phyloP scores from a whole-genome alignment of 148 eudicot species.

The Oxyria digyna region DNA sequence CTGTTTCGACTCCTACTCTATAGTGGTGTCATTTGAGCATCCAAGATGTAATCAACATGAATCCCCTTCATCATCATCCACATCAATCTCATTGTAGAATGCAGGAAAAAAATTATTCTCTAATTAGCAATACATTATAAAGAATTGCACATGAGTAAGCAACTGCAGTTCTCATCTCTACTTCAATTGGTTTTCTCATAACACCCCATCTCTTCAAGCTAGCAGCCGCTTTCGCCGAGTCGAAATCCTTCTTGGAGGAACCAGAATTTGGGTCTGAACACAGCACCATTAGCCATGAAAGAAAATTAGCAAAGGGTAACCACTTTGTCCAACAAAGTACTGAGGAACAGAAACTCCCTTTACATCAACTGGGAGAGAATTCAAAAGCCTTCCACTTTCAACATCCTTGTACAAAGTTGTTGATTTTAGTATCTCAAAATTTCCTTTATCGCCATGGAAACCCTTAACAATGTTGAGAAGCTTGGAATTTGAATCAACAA shows the following conservation, averaged over 20 bases:
- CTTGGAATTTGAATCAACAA: slow-evolving; percentile 54
- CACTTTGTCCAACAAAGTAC: slow-evolving; percentile 50
- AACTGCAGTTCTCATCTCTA: slow-evolving; percentile 44
- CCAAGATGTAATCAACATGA: slow-evolving; percentile 13
- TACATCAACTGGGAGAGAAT: slow-evolving; percentile 15
- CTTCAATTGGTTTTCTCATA: slow-evolving; percentile 49
- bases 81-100: slow-evolving; percentile 19
- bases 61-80: too few species aligned
- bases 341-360: slow-evolving; percentile 34
- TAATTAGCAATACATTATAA: slow-evolving; percentile 65
- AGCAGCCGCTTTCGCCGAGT: slow-evolving; percentile 29
- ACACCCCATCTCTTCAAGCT: slow-evolving; percentile 87
- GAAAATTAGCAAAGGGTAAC: slow-evolving; percentile 70
- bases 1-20: slow-evolving; percentile 15
- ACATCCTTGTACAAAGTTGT: slow-evolving; percentile 55
- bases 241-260: slow-evolving; percentile 38
- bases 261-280: slow-evolving; percentile 31
- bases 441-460: slow-evolving; percentile 26
- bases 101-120: slow-evolving; percentile 75
- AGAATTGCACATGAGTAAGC: slow-evolving; percentile 84
- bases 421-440: slow-evolving; percentile 31
- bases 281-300: slow-evolving; percentile 61
- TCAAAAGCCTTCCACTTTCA: slow-evolving; percentile 31
- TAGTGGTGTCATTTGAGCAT: slow-evolving; percentile 9
- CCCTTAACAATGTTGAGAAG: slow-evolving; percentile 73